A percentile compares a stretch with the other conserved stretches of the same genome.
These are phyloP conservation scores for Quercus gilva DNA, from an alignment of 306 rosid species.

Conservation along the genomic window DNA sequence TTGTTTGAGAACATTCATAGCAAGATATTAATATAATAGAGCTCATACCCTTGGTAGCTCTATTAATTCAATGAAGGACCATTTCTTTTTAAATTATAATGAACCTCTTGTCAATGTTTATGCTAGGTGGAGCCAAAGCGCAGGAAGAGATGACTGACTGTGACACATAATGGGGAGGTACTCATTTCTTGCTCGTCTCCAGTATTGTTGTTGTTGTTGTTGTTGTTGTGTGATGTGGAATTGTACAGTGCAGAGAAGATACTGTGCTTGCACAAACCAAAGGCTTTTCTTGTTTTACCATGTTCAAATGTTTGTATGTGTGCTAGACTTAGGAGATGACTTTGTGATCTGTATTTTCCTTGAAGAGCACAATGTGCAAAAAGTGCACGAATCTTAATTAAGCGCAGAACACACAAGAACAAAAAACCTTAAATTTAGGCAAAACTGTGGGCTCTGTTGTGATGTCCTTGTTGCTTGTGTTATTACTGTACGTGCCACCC, in stretches of 20 bases:
- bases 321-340: slow-evolving; percentile 40
- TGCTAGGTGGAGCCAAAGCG: slow-evolving; percentile 57
- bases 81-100: neutral
- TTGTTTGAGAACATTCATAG: no score
- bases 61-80: slow-evolving; percentile 2
- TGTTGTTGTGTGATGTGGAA: slow-evolving; percentile 40
- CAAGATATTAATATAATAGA: neutral
- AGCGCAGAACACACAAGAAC: slow-evolving; percentile 30
- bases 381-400: slow-evolving; percentile 26
- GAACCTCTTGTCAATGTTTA: neutral
- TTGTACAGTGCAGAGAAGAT: slow-evolving; percentile 57
- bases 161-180: slow-evolving; percentile 33
- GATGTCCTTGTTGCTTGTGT: slow-evolving; percentile 33
- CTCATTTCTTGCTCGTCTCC: slow-evolving; percentile 30
- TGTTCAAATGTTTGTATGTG: slow-evolving; percentile 37
- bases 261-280: slow-evolving; percentile 52
- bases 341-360: slow-evolving; percentile 40
- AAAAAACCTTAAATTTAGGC: slow-evolving; percentile 34
- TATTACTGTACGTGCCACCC: slow-evolving; percentile 16
- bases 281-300: slow-evolving; percentile 26
- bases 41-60: neutral
- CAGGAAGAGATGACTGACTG: slow-evolving; percentile 50
- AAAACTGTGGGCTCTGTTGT: slow-evolving; percentile 28
- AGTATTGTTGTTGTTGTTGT: slow-evolving; percentile 12
- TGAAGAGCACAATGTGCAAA: slow-evolving; percentile 15